Evolutionary conservation across 148 eudicot species (phyloP).

Genomic region (Limonium bicolor): DNA sequence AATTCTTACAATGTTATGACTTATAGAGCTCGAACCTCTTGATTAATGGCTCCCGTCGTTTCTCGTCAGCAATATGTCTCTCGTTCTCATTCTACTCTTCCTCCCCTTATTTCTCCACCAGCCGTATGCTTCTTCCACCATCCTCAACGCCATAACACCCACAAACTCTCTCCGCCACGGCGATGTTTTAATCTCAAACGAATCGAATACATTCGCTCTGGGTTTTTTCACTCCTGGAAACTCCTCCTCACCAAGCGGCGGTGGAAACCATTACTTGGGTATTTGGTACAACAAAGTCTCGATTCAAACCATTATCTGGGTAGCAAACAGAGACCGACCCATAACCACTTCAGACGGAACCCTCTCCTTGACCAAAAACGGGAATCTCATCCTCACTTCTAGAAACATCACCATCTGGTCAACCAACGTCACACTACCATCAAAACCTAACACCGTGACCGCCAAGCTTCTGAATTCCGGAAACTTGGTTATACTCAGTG

Average conservation of each 20-base stretch:
- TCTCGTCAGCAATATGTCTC: too few relatives aligned
- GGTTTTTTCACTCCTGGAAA: slow-evolving; percentile 10
- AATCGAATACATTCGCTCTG: neutral
- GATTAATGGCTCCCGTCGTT: too few relatives aligned
- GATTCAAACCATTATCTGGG: slow-evolving; percentile 32
- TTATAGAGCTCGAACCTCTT: too few relatives aligned
- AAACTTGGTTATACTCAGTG: slow-evolving; percentile 19
- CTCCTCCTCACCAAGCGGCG: neutral
- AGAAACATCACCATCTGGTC: slow-evolving; percentile 20
- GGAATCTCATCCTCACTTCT: slow-evolving; percentile 13
- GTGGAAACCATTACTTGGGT: slow-evolving; percentile 1
- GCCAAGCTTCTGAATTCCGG: slow-evolving; percentile 22
- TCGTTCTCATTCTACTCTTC: neutral
- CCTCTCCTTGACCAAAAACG: slow-evolving; percentile 10
- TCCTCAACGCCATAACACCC: neutral
- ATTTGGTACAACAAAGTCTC: slow-evolving; percentile 20
- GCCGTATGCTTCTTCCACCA: neutral
- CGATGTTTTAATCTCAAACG: neutral
- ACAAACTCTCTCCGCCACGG: slow-evolving; percentile 1
- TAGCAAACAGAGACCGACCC: slow-evolving; percentile 39
- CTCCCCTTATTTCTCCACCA: neutral
- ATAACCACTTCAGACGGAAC: slow-evolving; percentile 10
- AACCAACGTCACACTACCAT: slow-evolving; percentile 8
- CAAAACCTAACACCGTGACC: neutral
- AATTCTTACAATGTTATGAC: too few relatives aligned